Percentiles rank a stretch among this genome's conserved stretches.
These are phyloP conservation scores for Lasiodiplodia hormozganensis DNA, from an alignment of 2,329 filamentous ascomycete genomes.

Conservation along the genomic window DNA sequence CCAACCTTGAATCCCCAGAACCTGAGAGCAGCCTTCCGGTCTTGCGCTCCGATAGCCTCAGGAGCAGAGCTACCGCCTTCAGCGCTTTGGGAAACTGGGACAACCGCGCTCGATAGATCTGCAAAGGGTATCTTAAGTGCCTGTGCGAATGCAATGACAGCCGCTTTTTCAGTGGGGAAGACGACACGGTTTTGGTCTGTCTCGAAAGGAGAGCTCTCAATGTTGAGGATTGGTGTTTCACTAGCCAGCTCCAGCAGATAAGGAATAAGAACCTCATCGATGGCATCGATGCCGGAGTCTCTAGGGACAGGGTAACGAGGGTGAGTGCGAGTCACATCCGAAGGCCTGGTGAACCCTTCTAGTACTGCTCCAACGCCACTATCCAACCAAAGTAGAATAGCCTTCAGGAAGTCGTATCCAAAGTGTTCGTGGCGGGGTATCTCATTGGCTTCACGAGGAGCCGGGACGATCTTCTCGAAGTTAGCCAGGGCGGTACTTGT, in stretches of 20 bases:
- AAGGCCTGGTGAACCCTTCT: slow-evolving; percentile 58
- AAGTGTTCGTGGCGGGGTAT: slow-evolving; percentile 57
- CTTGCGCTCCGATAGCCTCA: slow-evolving; percentile 46
- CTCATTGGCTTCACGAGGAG: slow-evolving; percentile 44
- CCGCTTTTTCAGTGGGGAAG: slow-evolving; percentile 60
- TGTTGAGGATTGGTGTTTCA: slow-evolving; percentile 57
- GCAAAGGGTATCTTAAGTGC: slow-evolving; percentile 61
- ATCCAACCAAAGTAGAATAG: slow-evolving; percentile 68
- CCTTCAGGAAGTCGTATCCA: slow-evolving; percentile 69
- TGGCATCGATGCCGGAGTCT: slow-evolving; percentile 57
- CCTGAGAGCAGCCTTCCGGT: slow-evolving; percentile 51
- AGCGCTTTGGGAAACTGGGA: slow-evolving; percentile 31
- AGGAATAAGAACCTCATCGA: slow-evolving; percentile 64
- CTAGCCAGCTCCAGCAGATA: slow-evolving; percentile 64
- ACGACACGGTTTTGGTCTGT: slow-evolving; percentile 60
- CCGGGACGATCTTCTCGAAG: slow-evolving; percentile 58
- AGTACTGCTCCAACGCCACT: slow-evolving; percentile 63
- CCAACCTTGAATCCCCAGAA: slow-evolving; percentile 69
- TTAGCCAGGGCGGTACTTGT: slow-evolving; percentile 38
- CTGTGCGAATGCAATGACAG: slow-evolving; percentile 63
- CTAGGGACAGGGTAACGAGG: slow-evolving; percentile 60
- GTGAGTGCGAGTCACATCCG: slow-evolving; percentile 36
- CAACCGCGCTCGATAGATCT: slow-evolving; percentile 53
- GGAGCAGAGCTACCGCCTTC: slow-evolving; percentile 31
- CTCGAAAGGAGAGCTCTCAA: slow-evolving; percentile 66